phyloP scores from a whole-genome alignment of 352 stramenopile species.

The Phytopythium litorale region DNA sequence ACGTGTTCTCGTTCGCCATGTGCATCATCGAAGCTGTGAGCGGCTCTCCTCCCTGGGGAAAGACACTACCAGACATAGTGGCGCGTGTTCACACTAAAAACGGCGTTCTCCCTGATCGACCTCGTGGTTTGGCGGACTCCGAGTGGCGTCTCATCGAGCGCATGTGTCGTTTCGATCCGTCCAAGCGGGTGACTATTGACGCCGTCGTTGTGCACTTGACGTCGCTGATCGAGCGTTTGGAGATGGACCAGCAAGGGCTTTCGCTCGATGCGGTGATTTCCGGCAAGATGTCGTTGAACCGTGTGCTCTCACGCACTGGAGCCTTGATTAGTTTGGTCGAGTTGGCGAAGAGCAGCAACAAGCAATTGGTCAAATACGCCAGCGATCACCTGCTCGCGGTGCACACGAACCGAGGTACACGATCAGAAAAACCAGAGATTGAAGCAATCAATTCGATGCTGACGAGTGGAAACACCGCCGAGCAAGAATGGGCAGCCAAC shows the following conservation, averaged over 20 bases:
- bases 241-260: neutral
- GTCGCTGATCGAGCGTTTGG: neutral
- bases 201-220: slow-evolving; percentile 9
- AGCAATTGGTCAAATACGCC: neutral
- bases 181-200: slow-evolving; percentile 12
- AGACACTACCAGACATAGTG: slow-evolving; percentile 9
- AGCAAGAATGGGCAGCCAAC: neutral
- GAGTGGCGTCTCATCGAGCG: neutral
- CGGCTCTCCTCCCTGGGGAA: slow-evolving; percentile 18
- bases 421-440: neutral
- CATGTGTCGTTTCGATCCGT: slow-evolving; percentile 23
- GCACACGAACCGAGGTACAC: neutral
- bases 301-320: neutral
- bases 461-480: neutral
- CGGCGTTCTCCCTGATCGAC: neutral
- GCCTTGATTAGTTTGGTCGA: neutral
- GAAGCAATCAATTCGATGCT: neutral
- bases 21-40: too few species aligned
- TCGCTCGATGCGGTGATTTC: neutral
- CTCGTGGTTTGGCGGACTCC: neutral
- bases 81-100: neutral
- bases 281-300: neutral
- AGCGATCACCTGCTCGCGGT: neutral
- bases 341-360: neutral
- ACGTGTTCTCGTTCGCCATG: too few species aligned